phyloP scores from a whole-genome alignment of 1,139 yeast species.

The Sugiyamaella grinbergsii region DNA sequence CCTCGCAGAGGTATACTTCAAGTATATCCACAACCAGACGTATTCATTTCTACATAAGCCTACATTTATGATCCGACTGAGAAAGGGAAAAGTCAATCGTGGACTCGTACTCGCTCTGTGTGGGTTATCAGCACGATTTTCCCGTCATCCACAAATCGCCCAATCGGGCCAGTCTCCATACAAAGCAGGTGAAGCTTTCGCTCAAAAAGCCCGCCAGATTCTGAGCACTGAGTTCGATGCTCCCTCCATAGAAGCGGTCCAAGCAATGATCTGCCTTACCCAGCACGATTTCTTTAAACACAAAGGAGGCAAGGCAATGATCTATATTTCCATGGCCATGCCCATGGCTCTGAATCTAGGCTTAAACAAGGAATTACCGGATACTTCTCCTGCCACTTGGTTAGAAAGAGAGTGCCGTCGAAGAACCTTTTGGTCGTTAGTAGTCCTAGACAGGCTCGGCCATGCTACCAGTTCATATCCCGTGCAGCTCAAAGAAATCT shows the following conservation, averaged over 20 bases:
- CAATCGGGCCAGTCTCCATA: constrained; percentile 31
- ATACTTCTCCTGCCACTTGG: constrained; percentile 36
- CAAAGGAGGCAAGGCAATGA: constrained; percentile 43
- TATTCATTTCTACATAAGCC: constrained; percentile 44
- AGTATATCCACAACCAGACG: constrained; percentile 43
- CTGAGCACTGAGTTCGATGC: constrained; percentile 41
- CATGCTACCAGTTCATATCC: constrained; percentile 43
- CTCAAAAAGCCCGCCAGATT: constrained; percentile 37
- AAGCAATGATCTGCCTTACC: constrained; percentile 42
- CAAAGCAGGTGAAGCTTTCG: constrained; percentile 42
- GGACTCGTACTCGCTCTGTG: constrained; percentile 43
- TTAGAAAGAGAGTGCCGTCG: constrained; percentile 43
- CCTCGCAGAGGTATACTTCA: constrained; percentile 39
- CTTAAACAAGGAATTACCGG: constrained; percentile 38
- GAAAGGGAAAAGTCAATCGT: constrained; percentile 37
- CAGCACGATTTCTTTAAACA: constrained; percentile 44
- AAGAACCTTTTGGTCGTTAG: constrained; percentile 44
- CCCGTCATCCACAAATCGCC: constrained; percentile 39
- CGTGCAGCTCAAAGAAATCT: constrained; percentile 31
- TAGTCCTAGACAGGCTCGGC: constrained; percentile 43
- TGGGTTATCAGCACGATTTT: constrained; percentile 43
- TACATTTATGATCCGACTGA: constrained; percentile 39
- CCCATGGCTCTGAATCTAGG: constrained; percentile 43
- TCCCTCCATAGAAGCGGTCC: constrained; percentile 43
- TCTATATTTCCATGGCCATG: constrained; percentile 43